phyloP scores from a whole-genome alignment of 169 alveolate species.

The Plasmodium yoelii region DNA sequence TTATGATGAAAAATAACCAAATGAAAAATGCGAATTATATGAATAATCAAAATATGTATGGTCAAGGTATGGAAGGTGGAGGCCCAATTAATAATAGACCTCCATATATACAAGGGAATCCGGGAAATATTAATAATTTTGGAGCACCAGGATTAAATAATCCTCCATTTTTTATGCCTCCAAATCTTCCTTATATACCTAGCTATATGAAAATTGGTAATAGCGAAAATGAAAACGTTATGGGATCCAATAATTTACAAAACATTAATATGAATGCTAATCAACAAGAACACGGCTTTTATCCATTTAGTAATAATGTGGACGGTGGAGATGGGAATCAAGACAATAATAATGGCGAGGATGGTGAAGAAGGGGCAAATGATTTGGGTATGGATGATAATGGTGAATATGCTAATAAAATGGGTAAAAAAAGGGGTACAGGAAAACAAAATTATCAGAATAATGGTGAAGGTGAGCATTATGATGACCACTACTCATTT shows the following conservation, averaged over 20 bases:
- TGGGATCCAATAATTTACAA: neutral
- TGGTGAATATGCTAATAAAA: neutral
- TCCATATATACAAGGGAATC: neutral
- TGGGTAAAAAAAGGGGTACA: constrained; percentile 1
- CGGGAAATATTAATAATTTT: constrained; percentile 4
- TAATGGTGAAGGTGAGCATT: constrained; percentile 15
- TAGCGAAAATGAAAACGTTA: neutral
- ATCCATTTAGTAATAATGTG: constrained; percentile 2
- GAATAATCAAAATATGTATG: constrained; percentile 10
- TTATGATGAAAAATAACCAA: constrained; percentile 64
- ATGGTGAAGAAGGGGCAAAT: constrained; percentile 16
- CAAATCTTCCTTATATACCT: constrained; percentile 7
- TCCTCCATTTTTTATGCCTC: constrained; percentile 11
- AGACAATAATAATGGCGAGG: neutral
- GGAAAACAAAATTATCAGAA: constrained; percentile 18
- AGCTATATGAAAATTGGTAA: constrained; percentile 9
- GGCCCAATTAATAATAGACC: neutral
- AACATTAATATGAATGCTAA: neutral
- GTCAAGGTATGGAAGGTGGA: neutral
- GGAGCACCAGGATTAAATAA: neutral
- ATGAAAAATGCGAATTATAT: constrained; percentile 8
- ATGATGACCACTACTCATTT: too few relatives aligned
- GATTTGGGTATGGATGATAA: neutral
- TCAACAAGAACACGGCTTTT: constrained; percentile 13
- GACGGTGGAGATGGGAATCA: constrained; percentile 6